A percentile compares a stretch with the other conserved stretches of the same genome.
These are phyloP conservation scores for Thermomucor indicae-seudaticae DNA, from an alignment of 371 early-diverging fungal genomes.

Conservation along the genomic window DNA sequence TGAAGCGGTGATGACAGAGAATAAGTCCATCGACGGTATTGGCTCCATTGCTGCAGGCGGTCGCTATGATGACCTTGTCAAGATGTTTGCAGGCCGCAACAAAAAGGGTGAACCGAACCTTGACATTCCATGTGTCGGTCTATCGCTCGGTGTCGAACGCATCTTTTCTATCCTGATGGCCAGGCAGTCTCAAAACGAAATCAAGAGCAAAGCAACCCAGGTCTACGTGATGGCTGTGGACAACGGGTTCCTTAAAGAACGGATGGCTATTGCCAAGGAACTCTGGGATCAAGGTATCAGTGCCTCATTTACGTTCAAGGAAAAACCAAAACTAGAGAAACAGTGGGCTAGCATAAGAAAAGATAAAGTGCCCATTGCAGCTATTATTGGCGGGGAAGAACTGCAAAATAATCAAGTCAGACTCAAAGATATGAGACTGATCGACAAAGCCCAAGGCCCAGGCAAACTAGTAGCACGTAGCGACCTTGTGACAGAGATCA, in stretches of 20 bases:
- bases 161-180: conserved; percentile 88
- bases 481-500: conserved; percentile 64
- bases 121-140: conserved; percentile 96
- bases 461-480: conserved; percentile 51
- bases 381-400: conserved; percentile 87
- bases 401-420: conserved; percentile 69
- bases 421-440: conserved; percentile 82
- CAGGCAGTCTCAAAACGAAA: conserved; percentile 44
- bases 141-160: conserved; percentile 97
- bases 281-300: conserved; percentile 89
- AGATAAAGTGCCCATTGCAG: conserved; percentile 83
- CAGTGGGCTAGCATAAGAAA: conserved; percentile 83
- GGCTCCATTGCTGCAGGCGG: conserved; percentile 99
- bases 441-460: conserved; percentile 52
- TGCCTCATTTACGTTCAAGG: conserved; percentile 80
- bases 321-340: conserved; percentile 78
- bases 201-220: conserved; percentile 77
- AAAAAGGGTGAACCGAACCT: conserved; percentile 58
- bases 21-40: conserved; percentile 70
- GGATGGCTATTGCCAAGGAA: conserved; percentile 82
- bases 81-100: conserved; percentile 79
- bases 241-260: conserved; percentile 83
- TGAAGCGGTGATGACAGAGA: conserved; percentile 89
- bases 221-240: conserved; percentile 88
- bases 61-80: conserved; percentile 98